Conservation (phyloP, 441 rosid species). For the Adansonia madagascariensis region DNA sequence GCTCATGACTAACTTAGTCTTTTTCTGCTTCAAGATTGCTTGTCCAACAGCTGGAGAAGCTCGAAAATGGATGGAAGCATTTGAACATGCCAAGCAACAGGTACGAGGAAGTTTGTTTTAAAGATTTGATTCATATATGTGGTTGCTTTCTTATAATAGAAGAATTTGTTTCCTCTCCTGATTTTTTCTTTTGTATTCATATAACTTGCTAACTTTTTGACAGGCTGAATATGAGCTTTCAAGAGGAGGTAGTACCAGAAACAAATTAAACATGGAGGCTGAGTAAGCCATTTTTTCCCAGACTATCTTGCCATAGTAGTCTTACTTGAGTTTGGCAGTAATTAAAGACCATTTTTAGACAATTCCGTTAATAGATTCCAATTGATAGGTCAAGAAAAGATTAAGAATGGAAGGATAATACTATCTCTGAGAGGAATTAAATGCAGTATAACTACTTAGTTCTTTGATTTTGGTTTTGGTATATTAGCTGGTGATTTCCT, state of each 20-base stretch:
- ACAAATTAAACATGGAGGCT: conserved; percentile 71
- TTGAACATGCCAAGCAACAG: conserved; percentile 95
- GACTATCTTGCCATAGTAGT: conserved; percentile 29
- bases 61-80: conserved; percentile 89
- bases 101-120: conserved; percentile 41
- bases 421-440: conserved; percentile 6
- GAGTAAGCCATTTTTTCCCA: conserved; percentile 58
- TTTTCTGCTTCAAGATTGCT: conserved; percentile 69
- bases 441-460: conserved; percentile 12
- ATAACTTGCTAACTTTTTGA: conserved; percentile 29
- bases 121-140: neutral
- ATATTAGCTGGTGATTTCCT: neutral
- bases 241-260: conserved; percentile 64
- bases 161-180: conserved; percentile 7
- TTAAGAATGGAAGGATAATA: conserved; percentile 1
- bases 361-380: conserved; percentile 10
- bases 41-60: conserved; percentile 90
- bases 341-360: conserved; percentile 1
- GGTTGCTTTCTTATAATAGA: conserved; percentile 6
- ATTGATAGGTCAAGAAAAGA: conserved; percentile 11
- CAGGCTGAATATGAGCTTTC: conserved; percentile 84
- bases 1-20: neutral
- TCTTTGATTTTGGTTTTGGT: conserved; percentile 14
- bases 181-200: conserved; percentile 20
- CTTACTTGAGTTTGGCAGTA: conserved; percentile 9